Evolutionary conservation across 371 early-diverging fungal species (phyloP).

Genomic region (Syncephalastrum monosporum): DNA sequence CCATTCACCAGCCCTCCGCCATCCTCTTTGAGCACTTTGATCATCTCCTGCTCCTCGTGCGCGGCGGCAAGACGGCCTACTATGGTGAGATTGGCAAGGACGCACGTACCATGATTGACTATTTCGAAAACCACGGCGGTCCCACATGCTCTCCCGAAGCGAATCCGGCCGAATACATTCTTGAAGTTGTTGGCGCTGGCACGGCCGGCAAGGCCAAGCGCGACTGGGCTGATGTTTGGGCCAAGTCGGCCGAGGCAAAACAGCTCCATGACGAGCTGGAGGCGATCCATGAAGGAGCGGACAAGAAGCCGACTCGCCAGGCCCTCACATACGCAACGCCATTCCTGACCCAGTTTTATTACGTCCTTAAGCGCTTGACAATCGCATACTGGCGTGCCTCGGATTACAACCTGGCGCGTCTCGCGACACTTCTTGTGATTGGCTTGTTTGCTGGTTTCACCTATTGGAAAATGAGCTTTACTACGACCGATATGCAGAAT

Average conservation of each 20-base stretch:
- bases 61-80: slow-evolving; percentile 58
- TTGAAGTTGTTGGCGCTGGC: slow-evolving; percentile 47
- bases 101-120: slow-evolving; percentile 50
- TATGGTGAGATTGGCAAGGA: slow-evolving; percentile 61
- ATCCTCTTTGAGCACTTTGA: slow-evolving; percentile 65
- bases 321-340: slow-evolving; percentile 30
- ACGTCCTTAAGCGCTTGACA: slow-evolving; percentile 52
- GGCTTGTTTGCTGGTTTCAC: slow-evolving; percentile 53
- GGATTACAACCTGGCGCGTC: slow-evolving; percentile 58
- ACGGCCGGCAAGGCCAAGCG: slow-evolving; percentile 32
- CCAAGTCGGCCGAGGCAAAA: slow-evolving; percentile 29
- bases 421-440: slow-evolving; percentile 34
- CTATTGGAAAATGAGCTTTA: slow-evolving; percentile 55
- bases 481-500: slow-evolving; percentile 58
- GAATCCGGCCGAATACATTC: slow-evolving; percentile 69
- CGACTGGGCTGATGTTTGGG: slow-evolving; percentile 61
- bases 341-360: slow-evolving; percentile 31
- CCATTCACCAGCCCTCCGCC: slow-evolving; percentile 68
- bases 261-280: slow-evolving; percentile 22
- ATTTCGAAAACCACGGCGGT: slow-evolving; percentile 60
- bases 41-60: slow-evolving; percentile 58
- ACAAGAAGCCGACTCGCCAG: slow-evolving; percentile 15
- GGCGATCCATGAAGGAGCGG: slow-evolving; percentile 16
- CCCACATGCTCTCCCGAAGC: slow-evolving; percentile 45
- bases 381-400: slow-evolving; percentile 55